phyloP scores from a whole-genome alignment of 768 basidiomycete genomes.

The Suillus americanus region DNA sequence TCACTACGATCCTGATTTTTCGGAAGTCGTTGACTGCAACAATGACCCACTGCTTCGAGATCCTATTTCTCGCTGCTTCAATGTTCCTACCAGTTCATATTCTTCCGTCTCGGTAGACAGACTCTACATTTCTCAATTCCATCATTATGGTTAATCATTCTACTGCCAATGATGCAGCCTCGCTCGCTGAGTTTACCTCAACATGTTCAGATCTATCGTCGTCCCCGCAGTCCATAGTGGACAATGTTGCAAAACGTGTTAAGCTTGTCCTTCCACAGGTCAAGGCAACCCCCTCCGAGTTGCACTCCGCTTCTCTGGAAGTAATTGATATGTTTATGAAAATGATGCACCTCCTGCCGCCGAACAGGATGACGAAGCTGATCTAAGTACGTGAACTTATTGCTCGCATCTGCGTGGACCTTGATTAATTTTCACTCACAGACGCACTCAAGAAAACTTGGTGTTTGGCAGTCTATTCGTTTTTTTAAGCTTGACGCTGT shows the following conservation, averaged over 20 bases:
- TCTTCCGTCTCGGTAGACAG: background rate
- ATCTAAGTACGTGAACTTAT: background rate
- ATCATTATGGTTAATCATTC: no score
- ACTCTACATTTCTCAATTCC: no score
- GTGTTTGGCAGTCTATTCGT: background rate
- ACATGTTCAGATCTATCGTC: no score
- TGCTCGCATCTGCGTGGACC: background rate
- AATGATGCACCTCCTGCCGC: background rate
- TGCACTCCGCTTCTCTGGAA: constrained; percentile 9
- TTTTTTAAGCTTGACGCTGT: background rate
- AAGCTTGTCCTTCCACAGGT: background rate
- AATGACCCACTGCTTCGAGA: background rate
- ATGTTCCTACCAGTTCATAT: background rate
- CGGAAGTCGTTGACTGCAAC: background rate
- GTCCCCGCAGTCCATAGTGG: background rate
- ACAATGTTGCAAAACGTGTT: background rate
- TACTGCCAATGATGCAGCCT: no score
- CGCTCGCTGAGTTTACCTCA: no score
- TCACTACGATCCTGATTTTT: background rate
- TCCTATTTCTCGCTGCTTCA: background rate
- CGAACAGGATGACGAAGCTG: background rate
- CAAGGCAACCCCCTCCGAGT: background rate
- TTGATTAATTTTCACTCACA: background rate
- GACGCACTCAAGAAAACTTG: background rate
- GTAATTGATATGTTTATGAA: background rate